phyloP scores from a whole-genome alignment of 176 grass and related monocot genomes.

The Musa itinerans region DNA sequence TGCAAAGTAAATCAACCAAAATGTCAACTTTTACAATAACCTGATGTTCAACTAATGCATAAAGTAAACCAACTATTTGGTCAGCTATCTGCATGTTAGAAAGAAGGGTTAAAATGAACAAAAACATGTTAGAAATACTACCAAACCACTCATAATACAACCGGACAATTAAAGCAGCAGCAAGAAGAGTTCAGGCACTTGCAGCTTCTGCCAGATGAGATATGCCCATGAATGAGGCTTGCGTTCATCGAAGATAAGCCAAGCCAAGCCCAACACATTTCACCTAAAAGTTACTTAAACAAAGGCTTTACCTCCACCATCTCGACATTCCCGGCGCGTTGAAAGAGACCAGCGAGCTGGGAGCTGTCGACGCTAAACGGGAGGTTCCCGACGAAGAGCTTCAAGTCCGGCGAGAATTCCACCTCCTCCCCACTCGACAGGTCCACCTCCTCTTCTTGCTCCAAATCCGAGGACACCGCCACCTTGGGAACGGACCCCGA shows the following conservation, averaged over 20 bases:
- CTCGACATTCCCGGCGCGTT: conserved; percentile 70
- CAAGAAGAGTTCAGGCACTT: neutral
- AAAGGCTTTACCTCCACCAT: conserved; percentile 68
- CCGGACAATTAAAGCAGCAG: no score
- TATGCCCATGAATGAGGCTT: no score
- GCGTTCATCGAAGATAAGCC: no score
- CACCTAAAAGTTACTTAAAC: neutral
- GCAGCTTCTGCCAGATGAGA: neutral
- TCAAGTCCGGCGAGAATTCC: conserved; percentile 36
- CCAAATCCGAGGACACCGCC: neutral
- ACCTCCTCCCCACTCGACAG: conserved; percentile 23
- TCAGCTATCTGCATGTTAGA: no score
- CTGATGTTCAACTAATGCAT: neutral
- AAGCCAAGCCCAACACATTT: no score
- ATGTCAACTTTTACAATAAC: neutral
- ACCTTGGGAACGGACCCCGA: conserved; percentile 31
- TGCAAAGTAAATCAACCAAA: conserved; percentile 11
- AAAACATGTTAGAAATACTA: no score
- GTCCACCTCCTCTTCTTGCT: conserved; percentile 33
- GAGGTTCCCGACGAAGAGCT: conserved; percentile 91
- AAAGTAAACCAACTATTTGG: neutral
- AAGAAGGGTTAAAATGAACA: no score
- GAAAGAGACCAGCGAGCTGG: conserved; percentile 83
- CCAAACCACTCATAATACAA: no score
- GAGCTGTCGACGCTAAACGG: conserved; percentile 86